Evolutionary conservation across 768 basidiomycete species (phyloP), one percentile per base, ranked within the genome.

Genomic region (Baorangia bicolor): DNA sequence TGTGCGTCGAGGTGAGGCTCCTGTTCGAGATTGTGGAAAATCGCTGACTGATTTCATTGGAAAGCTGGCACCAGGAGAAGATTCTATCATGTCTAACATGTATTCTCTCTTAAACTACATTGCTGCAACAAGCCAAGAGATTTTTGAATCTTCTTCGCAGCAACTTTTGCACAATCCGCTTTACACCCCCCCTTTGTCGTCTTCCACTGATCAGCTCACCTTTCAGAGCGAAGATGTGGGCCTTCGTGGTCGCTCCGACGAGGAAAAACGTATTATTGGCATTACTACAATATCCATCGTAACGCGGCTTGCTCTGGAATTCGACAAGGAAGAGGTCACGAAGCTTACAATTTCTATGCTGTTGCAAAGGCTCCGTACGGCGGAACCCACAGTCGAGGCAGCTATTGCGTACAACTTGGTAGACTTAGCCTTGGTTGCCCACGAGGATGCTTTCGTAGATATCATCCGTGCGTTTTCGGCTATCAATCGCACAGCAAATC

Each of bases 41-140:
- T 55, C 16, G 16, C 38, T 57, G 21, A 41, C 25, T 41, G 28
- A 61, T 45, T 60, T 54, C 23, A 47, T 58, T 11, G 35, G 40
- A 37, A 57, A 94, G 92, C 77, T 92, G 37, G 86, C 90, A 16
- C 88, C 90, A 16, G 91, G 90, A 40, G 90, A 94, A 60, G 94
- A 94, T 66, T 81, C 94, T 35, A 81, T 91, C 67, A 87, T 94
- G 83, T 98, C 95, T 4, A 92, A 94, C 62, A 89, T 98, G 86
- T 98, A 98, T 70, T 97, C 96, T 5, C 81, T 98, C 13, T 79
- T 98, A 56, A 98, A 98, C 68, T 90, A 91, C 69, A 88, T 98
- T 56, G 85, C 91, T 2, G 85, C 90, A 4, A 86, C 92, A 3
- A 88, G 86, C 75, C 90, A 89, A 66, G 90, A 90, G 44, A 81